Evolutionary conservation across 2,329 filamentous ascomycete species (phyloP).

Genomic region (Ceratocystis diversiconidia): DNA sequence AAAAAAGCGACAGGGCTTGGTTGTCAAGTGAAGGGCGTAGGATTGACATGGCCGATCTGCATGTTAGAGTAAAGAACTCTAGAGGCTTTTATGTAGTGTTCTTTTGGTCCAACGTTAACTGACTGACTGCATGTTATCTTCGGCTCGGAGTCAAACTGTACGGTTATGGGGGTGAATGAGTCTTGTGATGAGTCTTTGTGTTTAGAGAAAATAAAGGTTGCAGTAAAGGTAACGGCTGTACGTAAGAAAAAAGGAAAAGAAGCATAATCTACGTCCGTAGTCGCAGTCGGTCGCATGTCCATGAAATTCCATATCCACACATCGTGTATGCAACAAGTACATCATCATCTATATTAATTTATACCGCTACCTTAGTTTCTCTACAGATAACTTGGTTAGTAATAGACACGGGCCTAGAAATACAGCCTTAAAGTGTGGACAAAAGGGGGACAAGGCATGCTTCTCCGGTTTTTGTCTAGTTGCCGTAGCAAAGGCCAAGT

Average conservation of each 20-base stretch:
- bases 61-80: neutral
- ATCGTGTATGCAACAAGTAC: neutral
- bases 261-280: neutral
- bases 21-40: constrained; percentile 16
- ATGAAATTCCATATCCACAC: neutral
- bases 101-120: neutral
- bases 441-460: too few relatives aligned
- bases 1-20: neutral
- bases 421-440: too few relatives aligned
- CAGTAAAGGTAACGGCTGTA: neutral
- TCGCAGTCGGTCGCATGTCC: too few relatives aligned
- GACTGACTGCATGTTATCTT: neutral
- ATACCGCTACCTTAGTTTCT: too few relatives aligned
- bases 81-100: neutral
- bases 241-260: neutral
- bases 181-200: constrained; percentile 2
- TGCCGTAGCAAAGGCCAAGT: neutral
- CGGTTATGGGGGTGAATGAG: neutral
- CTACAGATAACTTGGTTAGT: neutral
- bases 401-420: neutral
- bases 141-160: neutral
- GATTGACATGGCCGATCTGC: constrained; percentile 9
- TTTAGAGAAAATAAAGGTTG: neutral
- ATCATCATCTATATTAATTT: neutral
- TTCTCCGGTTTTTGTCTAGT: neutral